Conservation (phyloP, 768 basidiomycete genomes). For the Fomitopsis serialis region DNA sequence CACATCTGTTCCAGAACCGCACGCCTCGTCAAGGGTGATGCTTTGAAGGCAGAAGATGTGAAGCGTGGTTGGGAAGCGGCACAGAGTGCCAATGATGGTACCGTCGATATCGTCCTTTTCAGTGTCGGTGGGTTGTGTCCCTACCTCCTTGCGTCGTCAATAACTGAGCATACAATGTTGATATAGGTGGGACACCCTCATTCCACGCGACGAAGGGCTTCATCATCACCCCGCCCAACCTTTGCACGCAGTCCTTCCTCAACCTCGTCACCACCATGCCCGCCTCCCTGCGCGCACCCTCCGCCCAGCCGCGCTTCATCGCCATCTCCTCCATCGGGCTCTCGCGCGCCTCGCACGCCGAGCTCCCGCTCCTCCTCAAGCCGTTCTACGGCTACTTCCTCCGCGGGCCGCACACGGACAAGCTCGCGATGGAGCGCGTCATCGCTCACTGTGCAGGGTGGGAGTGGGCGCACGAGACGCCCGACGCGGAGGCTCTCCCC, state of each 20-base stretch:
- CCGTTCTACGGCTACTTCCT: conserved; percentile 45
- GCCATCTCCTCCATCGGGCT: conserved; percentile 49
- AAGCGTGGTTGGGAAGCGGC: conserved; percentile 44
- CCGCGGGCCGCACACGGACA: conserved; percentile 49
- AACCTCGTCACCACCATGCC: conserved; percentile 56
- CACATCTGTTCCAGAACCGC: conserved; percentile 48
- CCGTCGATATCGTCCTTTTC: conserved; percentile 53
- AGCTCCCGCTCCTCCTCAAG: conserved; percentile 43
- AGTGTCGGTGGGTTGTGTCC: conserved; percentile 45
- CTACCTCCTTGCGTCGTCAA: neutral
- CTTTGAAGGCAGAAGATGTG: conserved; percentile 46
- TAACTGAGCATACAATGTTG: conserved; percentile 19
- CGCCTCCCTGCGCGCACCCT: conserved; percentile 15
- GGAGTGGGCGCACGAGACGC: conserved; percentile 45
- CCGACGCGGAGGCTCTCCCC: conserved; percentile 39
- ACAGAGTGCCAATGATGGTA: conserved; percentile 14
- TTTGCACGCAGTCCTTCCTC: conserved; percentile 52
- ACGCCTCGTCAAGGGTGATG: conserved; percentile 55
- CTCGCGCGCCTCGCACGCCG: conserved; percentile 36
- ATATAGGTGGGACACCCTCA: conserved; percentile 41
- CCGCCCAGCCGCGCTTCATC: conserved; percentile 44
- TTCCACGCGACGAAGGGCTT: conserved; percentile 46
- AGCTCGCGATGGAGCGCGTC: conserved; percentile 51
- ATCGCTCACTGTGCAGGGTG: conserved; percentile 44
- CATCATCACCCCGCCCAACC: conserved; percentile 44